phyloP scores from a whole-genome alignment of 164 flowering plant genomes.

The Litsea cubeba region DNA sequence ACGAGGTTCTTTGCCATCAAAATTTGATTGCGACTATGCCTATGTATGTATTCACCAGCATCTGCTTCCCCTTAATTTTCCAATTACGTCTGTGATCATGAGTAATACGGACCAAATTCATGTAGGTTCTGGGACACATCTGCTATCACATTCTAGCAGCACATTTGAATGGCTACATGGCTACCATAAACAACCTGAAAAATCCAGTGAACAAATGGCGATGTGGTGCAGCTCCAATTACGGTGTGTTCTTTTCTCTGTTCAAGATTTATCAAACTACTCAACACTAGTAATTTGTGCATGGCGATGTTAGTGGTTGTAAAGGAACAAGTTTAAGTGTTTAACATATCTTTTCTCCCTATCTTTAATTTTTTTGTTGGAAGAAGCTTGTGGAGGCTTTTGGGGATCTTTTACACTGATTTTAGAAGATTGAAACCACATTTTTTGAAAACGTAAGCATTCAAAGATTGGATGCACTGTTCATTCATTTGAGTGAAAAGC shows the following conservation, averaged over 20 bases:
- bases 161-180: constrained; percentile 95
- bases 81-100: constrained; percentile 1
- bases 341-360: too few species aligned
- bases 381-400: too few species aligned
- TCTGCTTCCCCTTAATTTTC: neutral
- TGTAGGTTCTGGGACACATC: constrained; percentile 94
- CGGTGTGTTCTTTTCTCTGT: constrained; percentile 39
- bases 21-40: constrained; percentile 97
- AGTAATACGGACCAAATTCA: constrained; percentile 2
- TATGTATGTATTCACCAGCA: constrained; percentile 47
- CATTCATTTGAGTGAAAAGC: too few species aligned
- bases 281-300: too few species aligned
- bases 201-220: constrained; percentile 92
- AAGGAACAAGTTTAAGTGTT: too few species aligned
- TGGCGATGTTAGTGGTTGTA: too few species aligned
- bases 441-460: too few species aligned
- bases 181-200: constrained; percentile 88
- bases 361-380: too few species aligned
- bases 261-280: neutral
- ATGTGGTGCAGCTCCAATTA: constrained; percentile 96
- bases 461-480: too few species aligned
- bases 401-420: too few species aligned
- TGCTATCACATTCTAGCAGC: constrained; percentile 95
- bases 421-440: too few species aligned
- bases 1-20: constrained; percentile 94